Conservation (phyloP, 2,329 filamentous ascomycete genomes). For the Sporothrix phasma region DNA sequence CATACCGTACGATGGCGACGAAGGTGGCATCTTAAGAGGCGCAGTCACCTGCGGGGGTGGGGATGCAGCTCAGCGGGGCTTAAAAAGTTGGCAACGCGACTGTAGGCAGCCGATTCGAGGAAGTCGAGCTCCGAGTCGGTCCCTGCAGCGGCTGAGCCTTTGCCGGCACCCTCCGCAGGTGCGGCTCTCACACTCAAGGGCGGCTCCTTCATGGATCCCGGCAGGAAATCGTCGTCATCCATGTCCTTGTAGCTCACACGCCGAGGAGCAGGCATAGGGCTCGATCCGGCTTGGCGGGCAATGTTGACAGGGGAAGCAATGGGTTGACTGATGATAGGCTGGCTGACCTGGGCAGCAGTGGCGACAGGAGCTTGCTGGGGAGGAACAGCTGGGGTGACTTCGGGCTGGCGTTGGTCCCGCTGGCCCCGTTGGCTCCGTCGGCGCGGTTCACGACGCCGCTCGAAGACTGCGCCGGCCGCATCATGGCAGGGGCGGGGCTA, state of each 20-base stretch:
- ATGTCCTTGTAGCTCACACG: conserved; percentile 15
- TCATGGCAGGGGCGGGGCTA: background rate
- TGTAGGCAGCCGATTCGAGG: conserved; percentile 33
- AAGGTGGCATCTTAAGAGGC: background rate
- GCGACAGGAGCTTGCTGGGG: background rate
- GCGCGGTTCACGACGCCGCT: background rate
- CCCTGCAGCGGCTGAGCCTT: background rate
- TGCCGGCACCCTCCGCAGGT: background rate
- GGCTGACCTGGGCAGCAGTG: background rate
- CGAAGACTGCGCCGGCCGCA: background rate
- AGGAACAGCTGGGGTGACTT: background rate
- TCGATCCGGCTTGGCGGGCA: background rate
- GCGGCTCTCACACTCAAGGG: background rate
- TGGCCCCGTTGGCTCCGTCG: background rate
- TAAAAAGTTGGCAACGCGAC: conserved; percentile 41
- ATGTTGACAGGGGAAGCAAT: background rate
- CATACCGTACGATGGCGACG: conserved; percentile 43
- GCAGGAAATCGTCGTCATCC: conserved; percentile 15
- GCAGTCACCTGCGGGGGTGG: background rate
- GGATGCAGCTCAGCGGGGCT: conserved; percentile 31
- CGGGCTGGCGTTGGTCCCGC: background rate
- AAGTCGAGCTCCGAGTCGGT: conserved; percentile 13
- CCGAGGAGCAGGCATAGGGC: background rate
- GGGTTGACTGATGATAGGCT: background rate
- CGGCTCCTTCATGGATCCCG: conserved; percentile 1